Evolutionary conservation across 2,329 filamentous ascomycete species (phyloP).

Genomic region (Arthrobotrys iridis): DNA sequence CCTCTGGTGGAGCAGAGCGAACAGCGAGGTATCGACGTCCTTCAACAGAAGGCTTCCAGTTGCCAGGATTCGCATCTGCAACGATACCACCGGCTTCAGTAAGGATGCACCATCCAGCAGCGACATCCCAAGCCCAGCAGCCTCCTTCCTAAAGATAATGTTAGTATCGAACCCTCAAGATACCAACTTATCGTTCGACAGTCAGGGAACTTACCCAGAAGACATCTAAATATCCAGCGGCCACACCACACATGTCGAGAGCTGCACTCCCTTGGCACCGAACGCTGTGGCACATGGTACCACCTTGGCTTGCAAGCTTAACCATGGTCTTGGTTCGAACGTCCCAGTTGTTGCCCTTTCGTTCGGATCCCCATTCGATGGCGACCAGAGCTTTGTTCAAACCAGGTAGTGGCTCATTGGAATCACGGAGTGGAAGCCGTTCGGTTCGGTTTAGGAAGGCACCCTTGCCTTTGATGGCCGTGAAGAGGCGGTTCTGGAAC

Average conservation of each 20-base stretch:
- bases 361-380: conserved; percentile 77
- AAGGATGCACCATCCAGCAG: conserved; percentile 81
- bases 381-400: conserved; percentile 74
- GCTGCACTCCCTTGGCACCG: conserved; percentile 78
- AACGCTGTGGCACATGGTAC: conserved; percentile 79
- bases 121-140: conserved; percentile 87
- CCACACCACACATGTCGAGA: conserved; percentile 77
- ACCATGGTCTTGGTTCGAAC: conserved; percentile 75
- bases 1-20: conserved; percentile 67
- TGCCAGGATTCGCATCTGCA: conserved; percentile 76
- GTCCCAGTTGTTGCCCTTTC: conserved; percentile 75
- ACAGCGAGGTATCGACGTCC: conserved; percentile 72
- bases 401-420: conserved; percentile 69
- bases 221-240: conserved; percentile 74
- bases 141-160: conserved; percentile 69
- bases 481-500: conserved; percentile 75
- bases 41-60: conserved; percentile 73
- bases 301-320: conserved; percentile 72
- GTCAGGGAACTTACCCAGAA: conserved; percentile 69
- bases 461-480: conserved; percentile 74
- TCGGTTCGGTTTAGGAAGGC: conserved; percentile 66
- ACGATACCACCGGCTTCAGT: conserved; percentile 78
- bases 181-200: not conserved
- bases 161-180: conserved; percentile 32
- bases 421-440: conserved; percentile 61